A percentile compares a stretch with the other conserved stretches of the same genome.
Evolutionary conservation across 1,284 basidiomycete species (phyloP).

Genomic region (Amylostereum areolatum): DNA sequence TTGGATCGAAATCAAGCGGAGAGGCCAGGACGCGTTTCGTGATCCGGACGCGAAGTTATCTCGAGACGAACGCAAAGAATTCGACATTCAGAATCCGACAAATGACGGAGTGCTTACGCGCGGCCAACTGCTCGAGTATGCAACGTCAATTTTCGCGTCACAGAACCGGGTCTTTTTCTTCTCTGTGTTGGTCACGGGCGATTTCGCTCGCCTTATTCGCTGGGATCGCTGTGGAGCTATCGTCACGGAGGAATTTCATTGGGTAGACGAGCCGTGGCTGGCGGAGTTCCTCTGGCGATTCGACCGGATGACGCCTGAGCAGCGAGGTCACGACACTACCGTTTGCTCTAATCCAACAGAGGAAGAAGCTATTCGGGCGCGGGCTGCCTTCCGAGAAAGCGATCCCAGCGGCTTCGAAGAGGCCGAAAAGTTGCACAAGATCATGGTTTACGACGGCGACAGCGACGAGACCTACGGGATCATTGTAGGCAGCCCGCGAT

Average conservation of each 20-base stretch:
- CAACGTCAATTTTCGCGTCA: not conserved
- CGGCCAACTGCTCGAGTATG: too few species aligned
- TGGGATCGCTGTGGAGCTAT: constrained; percentile 4
- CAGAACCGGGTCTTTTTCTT: constrained; percentile 2
- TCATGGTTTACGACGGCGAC: not conserved
- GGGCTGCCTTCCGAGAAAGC: not conserved
- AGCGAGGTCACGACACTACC: constrained; percentile 2
- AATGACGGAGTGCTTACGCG: too few species aligned
- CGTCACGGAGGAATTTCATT: constrained; percentile 2
- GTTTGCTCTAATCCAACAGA: not conserved
- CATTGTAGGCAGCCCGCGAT: not conserved
- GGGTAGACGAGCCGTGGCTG: not conserved
- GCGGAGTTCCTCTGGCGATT: constrained; percentile 1
- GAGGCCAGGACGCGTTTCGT: too few species aligned
- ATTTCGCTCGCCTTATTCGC: constrained; percentile 1
- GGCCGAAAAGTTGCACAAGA: not conserved
- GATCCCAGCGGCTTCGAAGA: not conserved
- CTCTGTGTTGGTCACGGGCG: not conserved
- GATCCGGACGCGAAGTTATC: too few species aligned
- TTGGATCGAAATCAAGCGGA: too few species aligned
- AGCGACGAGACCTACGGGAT: not conserved
- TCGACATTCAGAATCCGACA: too few species aligned
- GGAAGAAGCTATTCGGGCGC: not conserved
- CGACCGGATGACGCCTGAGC: not conserved
- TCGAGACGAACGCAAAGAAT: too few species aligned